Evolutionary conservation across 352 stramenopile genomes (phyloP).

Genomic region (Globisporangium cystogenes): DNA sequence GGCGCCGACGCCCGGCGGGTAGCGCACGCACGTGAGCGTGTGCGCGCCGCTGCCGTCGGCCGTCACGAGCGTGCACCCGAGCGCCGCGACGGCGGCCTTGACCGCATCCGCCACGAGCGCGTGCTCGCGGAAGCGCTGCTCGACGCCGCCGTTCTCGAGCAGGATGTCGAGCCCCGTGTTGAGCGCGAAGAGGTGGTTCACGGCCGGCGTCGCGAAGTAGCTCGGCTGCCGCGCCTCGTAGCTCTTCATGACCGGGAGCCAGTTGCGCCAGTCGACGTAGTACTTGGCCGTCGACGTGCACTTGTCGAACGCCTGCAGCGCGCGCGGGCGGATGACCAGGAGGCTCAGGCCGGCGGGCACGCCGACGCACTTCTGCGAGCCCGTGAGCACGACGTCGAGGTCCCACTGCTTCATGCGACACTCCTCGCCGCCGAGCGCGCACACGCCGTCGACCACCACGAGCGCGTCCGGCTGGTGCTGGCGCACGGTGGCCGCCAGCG

Average conservation of each 20-base stretch:
- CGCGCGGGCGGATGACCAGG: conserved; percentile 59
- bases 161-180: conserved; percentile 65
- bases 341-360: conserved; percentile 65
- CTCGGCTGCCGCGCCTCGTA: conserved; percentile 70
- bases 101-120: conserved; percentile 45
- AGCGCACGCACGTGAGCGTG: conserved; percentile 74
- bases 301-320: conserved; percentile 57
- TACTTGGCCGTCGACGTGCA: conserved; percentile 53
- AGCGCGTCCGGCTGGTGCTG: conserved; percentile 54
- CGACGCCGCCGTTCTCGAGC: conserved; percentile 69
- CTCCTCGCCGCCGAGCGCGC: conserved; percentile 61
- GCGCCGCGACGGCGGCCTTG: conserved; percentile 59
- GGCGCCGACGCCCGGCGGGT: conserved; percentile 52
- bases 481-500: conserved; percentile 48
- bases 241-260: conserved; percentile 82
- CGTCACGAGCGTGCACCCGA: conserved; percentile 61
- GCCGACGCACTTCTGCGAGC: conserved; percentile 74
- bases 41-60: conserved; percentile 40
- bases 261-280: conserved; percentile 78
- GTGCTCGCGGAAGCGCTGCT: conserved; percentile 73
- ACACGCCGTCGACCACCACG: conserved; percentile 68
- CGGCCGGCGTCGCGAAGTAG: conserved; percentile 74
- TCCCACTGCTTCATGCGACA: conserved; percentile 81
- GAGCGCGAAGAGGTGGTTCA: conserved; percentile 75
- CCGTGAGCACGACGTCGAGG: conserved; percentile 71